These are phyloP conservation scores for Barnettozyma salicaria DNA, from an alignment of 805 yeast genomes.

Conservation along the genomic window DNA sequence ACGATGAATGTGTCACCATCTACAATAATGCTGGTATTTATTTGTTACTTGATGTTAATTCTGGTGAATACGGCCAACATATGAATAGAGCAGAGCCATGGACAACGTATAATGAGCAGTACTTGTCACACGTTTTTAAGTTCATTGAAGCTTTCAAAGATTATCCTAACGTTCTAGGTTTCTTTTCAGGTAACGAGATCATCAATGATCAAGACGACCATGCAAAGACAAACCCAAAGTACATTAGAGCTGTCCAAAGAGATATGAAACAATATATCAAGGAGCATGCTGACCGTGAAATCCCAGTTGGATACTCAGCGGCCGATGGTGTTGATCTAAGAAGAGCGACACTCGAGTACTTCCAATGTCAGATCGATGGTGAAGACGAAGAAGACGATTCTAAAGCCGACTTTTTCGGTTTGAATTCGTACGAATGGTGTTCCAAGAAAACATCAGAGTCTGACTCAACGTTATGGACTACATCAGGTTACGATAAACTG, in stretches of 20 bases:
- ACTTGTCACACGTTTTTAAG: slow-evolving; percentile 74
- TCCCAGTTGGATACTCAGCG: slow-evolving; percentile 96
- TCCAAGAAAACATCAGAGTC: too few species aligned
- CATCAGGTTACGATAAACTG: slow-evolving; percentile 63
- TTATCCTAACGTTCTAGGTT: slow-evolving; percentile 82
- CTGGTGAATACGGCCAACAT: slow-evolving; percentile 61
- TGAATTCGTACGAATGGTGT: slow-evolving; percentile 96
- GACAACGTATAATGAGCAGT: slow-evolving; percentile 62
- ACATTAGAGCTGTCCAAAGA: slow-evolving; percentile 85
- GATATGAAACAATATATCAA: slow-evolving; percentile 82
- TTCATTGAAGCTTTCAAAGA: slow-evolving; percentile 78
- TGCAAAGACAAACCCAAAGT: slow-evolving; percentile 61
- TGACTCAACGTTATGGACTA: slow-evolving; percentile 52
- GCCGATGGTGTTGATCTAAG: slow-evolving; percentile 75
- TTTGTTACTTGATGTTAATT: slow-evolving; percentile 77
- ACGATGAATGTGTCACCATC: slow-evolving; percentile 87
- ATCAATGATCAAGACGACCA: slow-evolving; percentile 68
- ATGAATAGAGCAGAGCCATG: slow-evolving; percentile 67
- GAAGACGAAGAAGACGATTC: slow-evolving; percentile 48
- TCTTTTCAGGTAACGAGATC: slow-evolving; percentile 88
- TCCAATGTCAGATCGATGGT: slow-evolving; percentile 71
- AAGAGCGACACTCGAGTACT: slow-evolving; percentile 67
- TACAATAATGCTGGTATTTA: slow-evolving; percentile 90
- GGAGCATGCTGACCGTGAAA: slow-evolving; percentile 59
- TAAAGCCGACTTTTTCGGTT: slow-evolving; percentile 84